Evolutionary conservation across 1,284 basidiomycete genomes (phyloP).

Genomic region (Porodaedalea pini): DNA sequence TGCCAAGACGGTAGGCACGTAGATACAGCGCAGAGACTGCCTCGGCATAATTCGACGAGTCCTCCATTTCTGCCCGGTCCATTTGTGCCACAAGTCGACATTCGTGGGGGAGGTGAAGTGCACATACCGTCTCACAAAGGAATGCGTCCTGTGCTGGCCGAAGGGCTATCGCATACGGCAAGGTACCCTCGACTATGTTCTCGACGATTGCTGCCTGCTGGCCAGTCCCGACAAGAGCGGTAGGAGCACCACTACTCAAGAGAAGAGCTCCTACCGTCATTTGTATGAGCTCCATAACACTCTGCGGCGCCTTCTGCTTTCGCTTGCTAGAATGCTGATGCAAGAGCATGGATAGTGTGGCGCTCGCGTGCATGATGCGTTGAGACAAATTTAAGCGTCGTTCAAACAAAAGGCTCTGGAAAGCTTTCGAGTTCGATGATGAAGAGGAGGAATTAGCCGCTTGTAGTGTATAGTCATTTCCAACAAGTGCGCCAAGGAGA

Average conservation of each 20-base stretch:
- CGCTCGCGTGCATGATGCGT: slow-evolving; percentile 57
- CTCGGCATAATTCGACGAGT: slow-evolving; percentile 32
- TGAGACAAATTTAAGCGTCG: slow-evolving; percentile 49
- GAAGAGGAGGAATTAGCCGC: slow-evolving; percentile 33
- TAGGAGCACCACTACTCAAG: slow-evolving; percentile 42
- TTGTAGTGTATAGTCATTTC: slow-evolving; percentile 76
- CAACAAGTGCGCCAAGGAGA: slow-evolving; percentile 79
- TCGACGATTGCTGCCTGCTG: slow-evolving; percentile 65
- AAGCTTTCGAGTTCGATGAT: slow-evolving; percentile 31
- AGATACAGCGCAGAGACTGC: slow-evolving; percentile 43
- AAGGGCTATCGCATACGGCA: slow-evolving; percentile 66
- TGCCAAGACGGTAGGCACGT: slow-evolving; percentile 58
- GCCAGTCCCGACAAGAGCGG: slow-evolving; percentile 46
- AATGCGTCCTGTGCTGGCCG: slow-evolving; percentile 56
- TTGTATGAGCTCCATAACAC: slow-evolving; percentile 74
- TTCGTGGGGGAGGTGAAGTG: slow-evolving; percentile 11
- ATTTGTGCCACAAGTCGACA: slow-evolving; percentile 11
- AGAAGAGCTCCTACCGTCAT: slow-evolving; percentile 53
- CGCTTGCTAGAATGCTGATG: slow-evolving; percentile 40
- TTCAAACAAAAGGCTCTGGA: slow-evolving; percentile 68
- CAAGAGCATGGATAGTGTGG: slow-evolving; percentile 49
- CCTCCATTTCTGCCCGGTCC: slow-evolving; percentile 9
- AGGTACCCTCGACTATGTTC: slow-evolving; percentile 63
- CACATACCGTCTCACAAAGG: slow-evolving; percentile 48
- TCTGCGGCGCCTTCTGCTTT: slow-evolving; percentile 49